Conservation (phyloP, 768 basidiomycete species). For the Leccinum sublutescens region DNA sequence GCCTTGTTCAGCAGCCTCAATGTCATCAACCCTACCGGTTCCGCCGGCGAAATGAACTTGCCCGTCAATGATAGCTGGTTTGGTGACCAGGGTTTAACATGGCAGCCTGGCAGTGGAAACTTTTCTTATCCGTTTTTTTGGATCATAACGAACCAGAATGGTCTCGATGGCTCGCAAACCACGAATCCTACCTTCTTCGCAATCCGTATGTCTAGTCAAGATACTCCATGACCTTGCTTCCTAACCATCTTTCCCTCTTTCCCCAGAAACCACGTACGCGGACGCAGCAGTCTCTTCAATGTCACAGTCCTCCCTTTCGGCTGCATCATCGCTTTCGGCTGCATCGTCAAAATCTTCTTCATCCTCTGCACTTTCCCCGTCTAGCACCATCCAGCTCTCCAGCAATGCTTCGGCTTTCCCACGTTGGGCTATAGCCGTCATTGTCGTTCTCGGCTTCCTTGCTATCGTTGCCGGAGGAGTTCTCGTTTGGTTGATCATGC, state of each 20-base stretch:
- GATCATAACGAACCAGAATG: constrained; percentile 62
- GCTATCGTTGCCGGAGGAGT: constrained; percentile 70
- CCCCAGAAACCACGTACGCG: constrained; percentile 70
- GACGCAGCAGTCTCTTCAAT: constrained; percentile 64
- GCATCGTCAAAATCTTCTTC: constrained; percentile 37
- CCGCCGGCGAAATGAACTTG: constrained; percentile 49
- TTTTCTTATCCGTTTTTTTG: constrained; percentile 73
- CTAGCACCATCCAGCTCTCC: constrained; percentile 48
- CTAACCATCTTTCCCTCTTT: constrained; percentile 9
- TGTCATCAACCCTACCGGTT: constrained; percentile 52
- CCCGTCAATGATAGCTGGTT: constrained; percentile 79
- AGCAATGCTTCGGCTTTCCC: constrained; percentile 53
- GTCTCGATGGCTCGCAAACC: constrained; percentile 56
- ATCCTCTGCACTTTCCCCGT: constrained; percentile 21
- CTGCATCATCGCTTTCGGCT: constrained; percentile 37
- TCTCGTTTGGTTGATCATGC: constrained; percentile 70
- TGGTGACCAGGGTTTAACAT: constrained; percentile 49
- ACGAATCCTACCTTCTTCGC: constrained; percentile 76
- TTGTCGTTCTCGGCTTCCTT: constrained; percentile 81
- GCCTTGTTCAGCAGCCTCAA: constrained; percentile 46
- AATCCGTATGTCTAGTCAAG: constrained; percentile 60
- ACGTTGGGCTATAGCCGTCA: constrained; percentile 90
- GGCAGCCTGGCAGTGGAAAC: constrained; percentile 44
- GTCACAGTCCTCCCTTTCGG: constrained; percentile 35
- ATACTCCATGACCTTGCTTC: neutral